Base-by-base conservation (phyloP, 2,329 filamentous ascomycete genomes). In the Penicillium sp. region DNA sequence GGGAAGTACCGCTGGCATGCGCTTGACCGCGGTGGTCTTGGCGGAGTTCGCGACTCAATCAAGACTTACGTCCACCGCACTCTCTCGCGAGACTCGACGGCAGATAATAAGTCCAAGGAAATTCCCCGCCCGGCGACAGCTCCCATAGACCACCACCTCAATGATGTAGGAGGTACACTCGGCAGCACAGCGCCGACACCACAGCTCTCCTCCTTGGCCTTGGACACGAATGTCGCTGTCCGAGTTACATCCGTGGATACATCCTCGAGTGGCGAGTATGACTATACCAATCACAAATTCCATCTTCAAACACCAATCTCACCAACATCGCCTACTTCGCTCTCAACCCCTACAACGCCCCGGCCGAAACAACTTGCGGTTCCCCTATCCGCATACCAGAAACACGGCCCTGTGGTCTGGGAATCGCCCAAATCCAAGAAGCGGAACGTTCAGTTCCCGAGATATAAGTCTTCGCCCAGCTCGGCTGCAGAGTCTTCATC, bases 361-460 rank as follows among this genome's bases (percentile, higher is more conserved):
- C 63, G 63, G 1, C 60, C 39, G 4, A 69, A 67, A 51, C 72
- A 73, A 43, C 64, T 71, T 3, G 72, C 72, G 1, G 70, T 75
- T 2, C 74, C 72, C 2, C 62, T 73, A 10, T 70, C 72, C 0
- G 63, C 70, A 1, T 77, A 77, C 41, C 75, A 76, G 56, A 71
- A 72, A 47, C 72, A 75, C 31, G 74, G 72, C 6, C 56, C 72
- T 0, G 64, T 69, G 4, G 69, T 73, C 42, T 76, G 72, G 70
- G 73, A 73, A n/a, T 63, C 66, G 12, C 57, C 64, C 17, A 65
- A 66, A 45, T 54, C 62, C 21, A 70, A 68, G 49, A 67, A 66
- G 21, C 61, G 61, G 49, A 66, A 59, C 35, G 61, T 69, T n/a
- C 63, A 61, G 17, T 67, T 62, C 38, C 62, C 62, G 4, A 62